phyloP scores from a whole-genome alignment of 495 filamentous ascomycete genomes.

The Penicillium samsonianum region DNA sequence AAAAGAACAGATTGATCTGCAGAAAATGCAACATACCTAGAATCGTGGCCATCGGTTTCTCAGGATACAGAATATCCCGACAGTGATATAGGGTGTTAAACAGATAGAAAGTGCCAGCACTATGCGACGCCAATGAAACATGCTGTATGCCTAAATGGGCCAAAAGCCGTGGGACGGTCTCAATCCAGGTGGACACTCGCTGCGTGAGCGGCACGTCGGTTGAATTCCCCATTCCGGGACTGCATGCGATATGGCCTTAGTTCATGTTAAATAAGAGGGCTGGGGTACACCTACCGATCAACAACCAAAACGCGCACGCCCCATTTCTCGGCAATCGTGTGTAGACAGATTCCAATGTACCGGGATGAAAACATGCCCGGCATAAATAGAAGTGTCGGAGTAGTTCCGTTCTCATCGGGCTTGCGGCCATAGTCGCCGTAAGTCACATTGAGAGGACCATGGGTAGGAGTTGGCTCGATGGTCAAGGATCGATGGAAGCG shows the following conservation, averaged over 20 bases:
- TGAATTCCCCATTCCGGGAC: constrained; percentile 47
- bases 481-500: constrained; percentile 33
- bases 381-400: constrained; percentile 30
- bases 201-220: constrained; percentile 38
- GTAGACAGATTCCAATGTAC: constrained; percentile 29
- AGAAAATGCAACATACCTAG: constrained; percentile 28
- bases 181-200: constrained; percentile 44
- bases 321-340: constrained; percentile 30
- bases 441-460: constrained; percentile 29
- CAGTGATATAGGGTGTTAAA: constrained; percentile 45
- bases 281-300: constrained; percentile 21
- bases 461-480: constrained; percentile 15
- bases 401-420: not conserved
- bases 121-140: constrained; percentile 45
- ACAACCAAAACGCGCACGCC: constrained; percentile 36
- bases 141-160: constrained; percentile 39
- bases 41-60: constrained; percentile 35
- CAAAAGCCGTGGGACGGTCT: constrained; percentile 45
- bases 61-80: constrained; percentile 40
- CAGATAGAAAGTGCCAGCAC: constrained; percentile 49
- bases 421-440: constrained; percentile 31
- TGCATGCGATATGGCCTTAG: not conserved
- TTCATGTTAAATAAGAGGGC: not conserved
- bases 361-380: constrained; percentile 42
- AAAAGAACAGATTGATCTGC: not conserved